phyloP scores from a whole-genome alignment of 768 basidiomycete genomes.

The Xerocomellus dryophilus region DNA sequence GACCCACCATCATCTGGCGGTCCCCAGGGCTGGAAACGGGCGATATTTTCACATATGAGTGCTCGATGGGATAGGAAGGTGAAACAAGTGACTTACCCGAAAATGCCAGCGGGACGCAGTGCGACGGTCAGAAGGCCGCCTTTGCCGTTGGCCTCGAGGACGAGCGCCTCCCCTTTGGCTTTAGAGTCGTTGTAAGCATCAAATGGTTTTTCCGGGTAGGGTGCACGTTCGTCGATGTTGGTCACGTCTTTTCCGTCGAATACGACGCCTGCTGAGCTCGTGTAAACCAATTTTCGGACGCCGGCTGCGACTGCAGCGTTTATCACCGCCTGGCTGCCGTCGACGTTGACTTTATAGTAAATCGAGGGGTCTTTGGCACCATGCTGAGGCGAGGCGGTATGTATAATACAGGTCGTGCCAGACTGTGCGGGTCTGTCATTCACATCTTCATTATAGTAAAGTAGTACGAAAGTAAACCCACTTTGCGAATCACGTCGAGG shows the following conservation, averaged over 20 bases:
- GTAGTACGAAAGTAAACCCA: conserved; percentile 29
- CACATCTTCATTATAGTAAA: neutral
- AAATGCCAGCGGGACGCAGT: conserved; percentile 90
- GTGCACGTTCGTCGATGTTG: conserved; percentile 84
- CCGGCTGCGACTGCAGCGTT: conserved; percentile 69
- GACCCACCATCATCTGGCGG: conserved; percentile 77
- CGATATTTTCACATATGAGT: neutral
- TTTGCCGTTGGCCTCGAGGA: conserved; percentile 83
- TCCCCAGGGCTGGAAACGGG: conserved; percentile 72
- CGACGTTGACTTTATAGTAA: conserved; percentile 92
- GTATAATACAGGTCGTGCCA: conserved; percentile 86
- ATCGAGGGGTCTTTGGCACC: conserved; percentile 65
- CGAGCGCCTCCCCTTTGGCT: conserved; percentile 78
- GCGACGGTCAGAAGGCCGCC: conserved; percentile 85
- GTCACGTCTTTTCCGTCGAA: conserved; percentile 81
- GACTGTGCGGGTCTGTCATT: conserved; percentile 42
- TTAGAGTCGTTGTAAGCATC: conserved; percentile 97
- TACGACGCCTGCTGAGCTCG: conserved; percentile 87
- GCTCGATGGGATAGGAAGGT: neutral
- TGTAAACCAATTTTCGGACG: conserved; percentile 89
- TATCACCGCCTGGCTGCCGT: conserved; percentile 84
- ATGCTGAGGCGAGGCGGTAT: conserved; percentile 86
- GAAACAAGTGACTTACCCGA: conserved; percentile 60
- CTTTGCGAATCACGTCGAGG: conserved; percentile 69
- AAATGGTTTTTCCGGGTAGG: conserved; percentile 66